Conservation (phyloP, 2,329 filamentous ascomycete genomes). For the Sclerotinia nivalis region DNA sequence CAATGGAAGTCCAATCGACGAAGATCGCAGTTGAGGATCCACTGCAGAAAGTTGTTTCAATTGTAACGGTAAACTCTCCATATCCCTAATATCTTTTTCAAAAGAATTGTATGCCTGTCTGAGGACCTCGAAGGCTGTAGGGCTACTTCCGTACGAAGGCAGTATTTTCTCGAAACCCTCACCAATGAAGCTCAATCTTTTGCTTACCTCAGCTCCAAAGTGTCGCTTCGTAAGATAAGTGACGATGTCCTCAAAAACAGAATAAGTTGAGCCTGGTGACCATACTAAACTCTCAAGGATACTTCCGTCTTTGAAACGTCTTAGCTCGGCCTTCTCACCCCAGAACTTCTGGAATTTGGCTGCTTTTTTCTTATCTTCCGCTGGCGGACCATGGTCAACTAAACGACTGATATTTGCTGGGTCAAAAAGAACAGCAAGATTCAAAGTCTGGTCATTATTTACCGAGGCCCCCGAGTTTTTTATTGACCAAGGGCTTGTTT, state of each 20-base stretch:
- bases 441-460: constrained; percentile 46
- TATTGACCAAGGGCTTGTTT: constrained; percentile 49
- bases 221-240: constrained; percentile 70
- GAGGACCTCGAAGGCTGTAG: constrained; percentile 64
- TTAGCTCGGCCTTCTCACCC: constrained; percentile 89
- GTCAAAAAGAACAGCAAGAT: constrained; percentile 72
- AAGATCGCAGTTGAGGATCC: constrained; percentile 71
- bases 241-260: constrained; percentile 79
- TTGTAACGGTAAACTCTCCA: constrained; percentile 85
- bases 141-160: constrained; percentile 40
- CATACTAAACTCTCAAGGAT: constrained; percentile 92
- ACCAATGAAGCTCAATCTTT: constrained; percentile 46
- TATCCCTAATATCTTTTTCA: constrained; percentile 71
- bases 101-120: constrained; percentile 70
- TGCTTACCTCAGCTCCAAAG: constrained; percentile 55
- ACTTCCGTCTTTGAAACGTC: constrained; percentile 92
- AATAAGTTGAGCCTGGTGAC: constrained; percentile 60
- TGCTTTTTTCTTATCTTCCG: constrained; percentile 82
- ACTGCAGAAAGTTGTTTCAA: constrained; percentile 77
- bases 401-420: constrained; percentile 69
- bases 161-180: constrained; percentile 50
- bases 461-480: constrained; percentile 43
- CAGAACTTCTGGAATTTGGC: constrained; percentile 86
- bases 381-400: constrained; percentile 84
- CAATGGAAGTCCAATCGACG: constrained; percentile 59